Percentiles rank a stretch among this genome's conserved stretches.
Evolutionary conservation across 495 filamentous ascomycete species (phyloP).

Genomic region (Neurospora terricola): DNA sequence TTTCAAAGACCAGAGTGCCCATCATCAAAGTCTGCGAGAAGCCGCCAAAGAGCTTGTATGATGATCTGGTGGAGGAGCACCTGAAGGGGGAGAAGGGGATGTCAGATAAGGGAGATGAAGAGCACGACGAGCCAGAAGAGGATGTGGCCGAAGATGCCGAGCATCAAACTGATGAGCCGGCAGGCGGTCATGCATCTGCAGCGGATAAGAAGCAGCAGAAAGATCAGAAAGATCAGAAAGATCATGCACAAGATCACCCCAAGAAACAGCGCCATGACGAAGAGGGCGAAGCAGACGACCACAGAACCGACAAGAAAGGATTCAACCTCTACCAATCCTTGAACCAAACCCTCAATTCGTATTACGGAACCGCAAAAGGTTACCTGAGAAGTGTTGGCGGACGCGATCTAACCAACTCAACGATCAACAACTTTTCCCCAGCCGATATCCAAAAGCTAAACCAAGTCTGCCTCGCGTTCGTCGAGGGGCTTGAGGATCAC

Average conservation of each 20-base stretch:
- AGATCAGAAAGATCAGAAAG: not conserved
- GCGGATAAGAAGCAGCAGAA: not conserved
- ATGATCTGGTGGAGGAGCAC: constrained; percentile 44
- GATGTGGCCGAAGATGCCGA: constrained; percentile 4
- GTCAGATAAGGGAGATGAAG: constrained; percentile 28
- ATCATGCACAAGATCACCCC: not conserved
- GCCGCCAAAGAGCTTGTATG: constrained; percentile 43
- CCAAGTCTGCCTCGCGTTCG: constrained; percentile 36
- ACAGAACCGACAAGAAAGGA: constrained; percentile 17
- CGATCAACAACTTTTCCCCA: constrained; percentile 20
- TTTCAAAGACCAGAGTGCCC: constrained; percentile 65
- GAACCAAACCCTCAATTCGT: constrained; percentile 25
- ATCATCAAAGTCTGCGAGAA: constrained; percentile 74
- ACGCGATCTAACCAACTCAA: constrained; percentile 35
- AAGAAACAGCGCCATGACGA: not conserved
- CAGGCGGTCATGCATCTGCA: not conserved
- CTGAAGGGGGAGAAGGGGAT: constrained; percentile 48
- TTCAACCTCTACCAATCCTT: constrained; percentile 28
- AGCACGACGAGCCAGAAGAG: constrained; percentile 25
- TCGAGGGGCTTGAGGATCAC: constrained; percentile 36
- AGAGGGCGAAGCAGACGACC: not conserved
- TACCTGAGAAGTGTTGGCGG: constrained; percentile 35
- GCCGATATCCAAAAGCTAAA: constrained; percentile 34
- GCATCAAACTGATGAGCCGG: not conserved
- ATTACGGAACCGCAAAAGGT: constrained; percentile 34